phyloP scores from a whole-genome alignment of 768 basidiomycete species.

The Tricholoma sp. region DNA sequence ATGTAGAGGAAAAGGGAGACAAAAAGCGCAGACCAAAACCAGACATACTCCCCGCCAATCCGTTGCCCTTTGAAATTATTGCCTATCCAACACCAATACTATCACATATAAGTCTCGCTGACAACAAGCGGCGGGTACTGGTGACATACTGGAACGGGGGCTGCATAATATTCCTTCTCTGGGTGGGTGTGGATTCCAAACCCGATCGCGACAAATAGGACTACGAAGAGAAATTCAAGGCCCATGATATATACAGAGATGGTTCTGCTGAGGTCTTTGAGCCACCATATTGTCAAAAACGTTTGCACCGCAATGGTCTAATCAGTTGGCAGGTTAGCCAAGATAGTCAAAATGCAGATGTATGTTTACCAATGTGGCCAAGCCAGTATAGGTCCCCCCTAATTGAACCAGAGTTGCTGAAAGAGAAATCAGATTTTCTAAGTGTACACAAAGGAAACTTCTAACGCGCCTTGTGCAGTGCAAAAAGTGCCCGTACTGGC shows the following conservation, averaged over 20 bases:
- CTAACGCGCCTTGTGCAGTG: background rate
- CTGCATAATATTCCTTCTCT: constrained; percentile 16
- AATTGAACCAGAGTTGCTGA: constrained; percentile 34
- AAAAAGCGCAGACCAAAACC: constrained; percentile 36
- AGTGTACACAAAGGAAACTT: no score
- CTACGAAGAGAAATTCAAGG: constrained; percentile 30
- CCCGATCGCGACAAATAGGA: constrained; percentile 26
- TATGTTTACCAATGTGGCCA: constrained; percentile 32
- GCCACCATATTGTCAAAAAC: constrained; percentile 34
- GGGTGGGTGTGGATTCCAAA: constrained; percentile 17
- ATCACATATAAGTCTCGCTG: background rate
- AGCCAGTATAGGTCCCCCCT: constrained; percentile 36
- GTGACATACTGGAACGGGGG: constrained; percentile 31
- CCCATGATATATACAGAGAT: constrained; percentile 22
- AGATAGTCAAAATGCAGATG: no score
- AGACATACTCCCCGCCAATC: constrained; percentile 38
- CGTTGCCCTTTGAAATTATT: constrained; percentile 22
- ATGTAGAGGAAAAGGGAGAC: constrained; percentile 28
- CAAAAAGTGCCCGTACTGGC: background rate
- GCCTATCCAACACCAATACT: constrained; percentile 44
- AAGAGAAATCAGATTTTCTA: background rate
- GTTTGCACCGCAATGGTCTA: constrained; percentile 38
- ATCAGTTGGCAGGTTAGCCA: no score
- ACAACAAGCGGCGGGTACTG: background rate
- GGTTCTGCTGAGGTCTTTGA: constrained; percentile 19